A percentile compares a stretch with the other conserved stretches of the same genome.
Conservation (phyloP, 306 rosid species). For the Quercus glauca region DNA sequence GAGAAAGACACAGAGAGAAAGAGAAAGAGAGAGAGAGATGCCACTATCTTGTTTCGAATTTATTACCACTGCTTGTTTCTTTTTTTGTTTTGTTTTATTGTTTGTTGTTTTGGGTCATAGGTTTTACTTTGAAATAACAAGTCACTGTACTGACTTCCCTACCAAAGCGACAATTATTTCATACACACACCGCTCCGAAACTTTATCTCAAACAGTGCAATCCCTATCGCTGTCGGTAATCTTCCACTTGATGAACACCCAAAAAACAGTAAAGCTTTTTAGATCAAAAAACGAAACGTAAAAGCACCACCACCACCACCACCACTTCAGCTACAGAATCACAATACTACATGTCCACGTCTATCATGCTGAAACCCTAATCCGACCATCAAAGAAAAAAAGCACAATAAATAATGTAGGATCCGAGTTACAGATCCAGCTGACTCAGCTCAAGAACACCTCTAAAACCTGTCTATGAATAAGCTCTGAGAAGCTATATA, state of each 20-base stretch:
- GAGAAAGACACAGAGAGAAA: neutral
- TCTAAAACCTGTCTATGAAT: neutral
- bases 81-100: neutral
- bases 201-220: constrained; percentile 39
- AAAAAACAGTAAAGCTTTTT: neutral
- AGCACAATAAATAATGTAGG: neutral
- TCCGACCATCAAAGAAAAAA: neutral
- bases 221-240: constrained; percentile 30
- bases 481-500: neutral
- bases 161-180: constrained; percentile 8
- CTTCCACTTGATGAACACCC: constrained; percentile 9
- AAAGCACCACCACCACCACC: neutral
- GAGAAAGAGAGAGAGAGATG: too few relatives aligned
- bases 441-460: neutral
- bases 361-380: constrained; percentile 39
- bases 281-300: constrained; percentile 12
- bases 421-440: constrained; percentile 16
- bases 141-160: neutral
- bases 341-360: neutral
- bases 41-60: neutral
- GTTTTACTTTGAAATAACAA: neutral
- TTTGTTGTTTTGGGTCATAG: too few relatives aligned
- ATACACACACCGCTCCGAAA: constrained; percentile 9
- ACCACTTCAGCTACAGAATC: neutral
- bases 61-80: neutral